Evolutionary conservation across 2,329 filamentous ascomycete genomes (phyloP), one percentile per base, ranked within the genome.

Genomic region (Pseudogymnoascus sp.): DNA sequence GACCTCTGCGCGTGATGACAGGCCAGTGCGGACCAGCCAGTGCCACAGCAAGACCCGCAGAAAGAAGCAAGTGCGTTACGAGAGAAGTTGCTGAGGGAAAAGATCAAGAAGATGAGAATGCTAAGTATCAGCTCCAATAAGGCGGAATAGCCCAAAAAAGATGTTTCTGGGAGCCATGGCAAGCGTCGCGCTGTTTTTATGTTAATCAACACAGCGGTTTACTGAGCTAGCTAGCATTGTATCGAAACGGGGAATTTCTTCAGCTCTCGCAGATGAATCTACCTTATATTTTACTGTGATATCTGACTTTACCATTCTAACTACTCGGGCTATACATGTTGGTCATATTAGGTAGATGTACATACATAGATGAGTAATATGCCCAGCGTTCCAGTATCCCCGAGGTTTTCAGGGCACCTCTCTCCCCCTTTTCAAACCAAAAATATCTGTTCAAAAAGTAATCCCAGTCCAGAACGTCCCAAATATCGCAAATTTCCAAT

Each of bases 41-140:
- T 61, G 35, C 15, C 36, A 42, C 28, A 33, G 10, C n/a, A 76
- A 71, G 75, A 74, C 62, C 73, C 74, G 59, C 76, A 78, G 65
- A 76, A 76, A 66, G 71, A 75, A 68, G 76, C 78, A 64, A 81
- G 75, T 67, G 76, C 80, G 69, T 72, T 78, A 65, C 76, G 78
- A 65, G 80, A 83, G 71, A 79, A 76, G 69, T 75, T 82, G 69
- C 73, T 83, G n/a, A 78, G 77, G 72, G 80, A 82, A 68, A 78
- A 76, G 72, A 81, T 83, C 68, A 81, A 80, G 75, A 79, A 82
- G 77, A 82, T 81, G 79, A 81, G 80, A 77, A 78, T 76, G 74
- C 79, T 77, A 70, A 79, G 75, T 73, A 76, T 73, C 68, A 74
- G 75, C 63, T 57, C 50, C n/a, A 57, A 57, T 28, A 57, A 57